Evolutionary conservation across 2,329 filamentous ascomycete species (phyloP).

Genomic region (Domatiomyces catenatus): DNA sequence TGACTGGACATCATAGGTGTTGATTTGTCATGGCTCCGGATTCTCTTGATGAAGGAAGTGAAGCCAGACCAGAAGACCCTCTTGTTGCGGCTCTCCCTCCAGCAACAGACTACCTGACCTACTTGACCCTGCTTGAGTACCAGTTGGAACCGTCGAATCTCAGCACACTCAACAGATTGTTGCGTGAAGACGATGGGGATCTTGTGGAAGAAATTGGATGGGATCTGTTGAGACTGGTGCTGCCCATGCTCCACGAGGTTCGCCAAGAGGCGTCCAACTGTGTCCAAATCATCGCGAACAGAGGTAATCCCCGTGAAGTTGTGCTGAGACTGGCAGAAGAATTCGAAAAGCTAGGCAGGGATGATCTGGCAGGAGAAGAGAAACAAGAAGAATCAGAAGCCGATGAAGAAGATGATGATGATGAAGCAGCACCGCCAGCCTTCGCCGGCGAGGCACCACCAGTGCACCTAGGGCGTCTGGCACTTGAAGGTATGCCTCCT

Average conservation of each 20-base stretch:
- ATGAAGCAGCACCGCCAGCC: constrained; percentile 12
- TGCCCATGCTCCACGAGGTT: constrained; percentile 40
- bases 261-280: constrained; percentile 35
- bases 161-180: constrained; percentile 40
- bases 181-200: constrained; percentile 47
- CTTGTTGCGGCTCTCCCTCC: constrained; percentile 45
- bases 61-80: constrained; percentile 22
- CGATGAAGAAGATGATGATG: neutral
- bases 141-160: constrained; percentile 44
- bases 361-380: constrained; percentile 17
- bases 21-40: neutral
- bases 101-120: constrained; percentile 49
- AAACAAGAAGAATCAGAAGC: neutral
- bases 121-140: constrained; percentile 50
- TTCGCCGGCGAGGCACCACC: constrained; percentile 17
- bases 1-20: neutral
- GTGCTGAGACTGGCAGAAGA: constrained; percentile 49
- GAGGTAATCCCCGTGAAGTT: constrained; percentile 50
- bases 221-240: constrained; percentile 47
- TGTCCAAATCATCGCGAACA: constrained; percentile 43
- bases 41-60: neutral
- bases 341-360: constrained; percentile 40
- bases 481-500: constrained; percentile 14
- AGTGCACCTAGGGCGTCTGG: constrained; percentile 17
- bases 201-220: constrained; percentile 50